Conservation (phyloP, 108 stramenopile genomes). For the Tribonema minus region DNA sequence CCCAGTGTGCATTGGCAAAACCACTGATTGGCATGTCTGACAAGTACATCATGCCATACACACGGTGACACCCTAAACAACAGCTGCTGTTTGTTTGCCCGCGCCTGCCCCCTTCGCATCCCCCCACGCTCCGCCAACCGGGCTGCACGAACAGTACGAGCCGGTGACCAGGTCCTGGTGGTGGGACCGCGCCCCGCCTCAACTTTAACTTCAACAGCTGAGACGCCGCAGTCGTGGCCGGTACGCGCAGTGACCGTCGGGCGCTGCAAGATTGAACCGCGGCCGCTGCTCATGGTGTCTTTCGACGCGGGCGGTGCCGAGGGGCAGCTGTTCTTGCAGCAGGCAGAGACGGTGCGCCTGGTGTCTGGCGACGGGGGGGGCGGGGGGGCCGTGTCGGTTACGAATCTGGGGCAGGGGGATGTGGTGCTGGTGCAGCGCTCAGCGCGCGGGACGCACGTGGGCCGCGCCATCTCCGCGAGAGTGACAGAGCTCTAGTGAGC, state of each 20-base stretch:
- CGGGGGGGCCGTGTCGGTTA: constrained; percentile 14
- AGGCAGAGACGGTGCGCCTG: constrained; percentile 40
- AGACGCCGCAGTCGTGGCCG: background rate
- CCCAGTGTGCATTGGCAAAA: no score
- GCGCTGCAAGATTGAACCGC: background rate
- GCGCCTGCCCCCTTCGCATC: no score
- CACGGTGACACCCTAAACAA: no score
- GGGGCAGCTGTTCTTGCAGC: constrained; percentile 42
- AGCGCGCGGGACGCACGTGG: constrained; percentile 37
- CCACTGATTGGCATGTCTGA: no score
- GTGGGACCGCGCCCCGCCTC: background rate
- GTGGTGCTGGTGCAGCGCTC: background rate
- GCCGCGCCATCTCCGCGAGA: constrained; percentile 9
- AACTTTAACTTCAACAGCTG: background rate
- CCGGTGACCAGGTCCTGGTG: background rate
- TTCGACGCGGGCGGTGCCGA: background rate
- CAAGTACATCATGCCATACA: no score
- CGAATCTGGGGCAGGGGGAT: constrained; percentile 16
- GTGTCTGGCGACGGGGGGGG: background rate
- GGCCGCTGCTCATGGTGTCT: constrained; percentile 6
- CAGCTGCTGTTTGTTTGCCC: no score
- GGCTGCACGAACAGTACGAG: no score
- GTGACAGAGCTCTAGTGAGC: constrained; percentile 26
- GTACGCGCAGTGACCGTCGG: background rate
- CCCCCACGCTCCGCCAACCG: no score